Evolutionary conservation across 108 stramenopile species (phyloP), one percentile per base, ranked within the genome.

Genomic region (Cylindrotheca fusiformis): DNA sequence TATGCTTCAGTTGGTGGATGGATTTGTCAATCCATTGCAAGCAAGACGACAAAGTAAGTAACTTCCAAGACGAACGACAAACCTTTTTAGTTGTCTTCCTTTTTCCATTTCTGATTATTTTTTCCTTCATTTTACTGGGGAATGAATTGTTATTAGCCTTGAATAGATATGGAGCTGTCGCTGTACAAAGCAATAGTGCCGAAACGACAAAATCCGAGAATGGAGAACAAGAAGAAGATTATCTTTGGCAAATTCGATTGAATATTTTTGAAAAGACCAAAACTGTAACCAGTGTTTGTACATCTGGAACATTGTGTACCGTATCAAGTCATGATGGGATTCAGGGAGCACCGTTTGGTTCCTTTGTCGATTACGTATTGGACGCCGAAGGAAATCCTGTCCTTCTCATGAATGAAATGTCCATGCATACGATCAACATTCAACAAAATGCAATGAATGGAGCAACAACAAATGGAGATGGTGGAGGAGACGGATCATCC

Each of bases 351-450:
- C 97, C 98, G 27, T 97, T 97, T 59, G 96, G 96, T 24, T 91
- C 91, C 47, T 94, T 91, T 68, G 96, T 96, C 32, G 98, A 99
- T 74, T 99, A 97, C 69, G 94, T 99, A 5, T 72, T 99, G 21
- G 98, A 97, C 71, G 94, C 90, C 50, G 28, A 77, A 28, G 98
- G 95, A 44, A 82, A 86, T 74, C 98, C 96, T 18, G 91, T 97
- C 28, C 75, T 97, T n/a, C 79, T 99, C 49, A 94, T 99, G 77
- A 90, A 94, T 55, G 93, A 95, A 55, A 88, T 91, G 79, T 83
- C 85, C 28, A 92, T 96, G 91, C 97, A 99, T 80, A 96, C 96
- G 5, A 77, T 91, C 48, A 97, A 97, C 69, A 91, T 98, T 54
- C 70, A 79, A 53, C 61, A 68, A 26, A 68, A 68, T 59, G 57